Evolutionary conservation across 306 rosid species (phyloP).

Genomic region (Quercus variabilis): DNA sequence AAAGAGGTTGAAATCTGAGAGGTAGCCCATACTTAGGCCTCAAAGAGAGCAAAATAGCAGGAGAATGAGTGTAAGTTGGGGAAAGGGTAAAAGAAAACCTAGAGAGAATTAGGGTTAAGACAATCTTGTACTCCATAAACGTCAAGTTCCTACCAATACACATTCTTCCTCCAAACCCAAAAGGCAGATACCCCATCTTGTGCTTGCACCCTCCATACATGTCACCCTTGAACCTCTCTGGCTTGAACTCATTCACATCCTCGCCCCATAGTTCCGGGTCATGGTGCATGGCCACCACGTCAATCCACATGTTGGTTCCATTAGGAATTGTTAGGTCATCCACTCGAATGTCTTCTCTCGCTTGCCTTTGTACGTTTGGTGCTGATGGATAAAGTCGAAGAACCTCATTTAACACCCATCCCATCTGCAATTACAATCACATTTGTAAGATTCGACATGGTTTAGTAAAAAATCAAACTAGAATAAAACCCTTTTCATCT

Average conservation of each 20-base stretch:
- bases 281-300: slow-evolving; percentile 78
- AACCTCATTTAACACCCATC: slow-evolving; percentile 84
- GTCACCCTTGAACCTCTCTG: slow-evolving; percentile 62
- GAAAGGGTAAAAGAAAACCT: slow-evolving; percentile 63
- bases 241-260: slow-evolving; percentile 67
- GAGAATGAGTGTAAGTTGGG: slow-evolving; percentile 55
- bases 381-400: slow-evolving; percentile 82
- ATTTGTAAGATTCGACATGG: not conserved
- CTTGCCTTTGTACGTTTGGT: slow-evolving; percentile 88
- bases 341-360: slow-evolving; percentile 55
- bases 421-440: slow-evolving; percentile 54
- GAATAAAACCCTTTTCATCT: not conserved
- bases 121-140: slow-evolving; percentile 75
- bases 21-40: slow-evolving; percentile 68
- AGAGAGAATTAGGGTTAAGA: slow-evolving; percentile 56
- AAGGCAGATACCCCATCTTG: slow-evolving; percentile 87
- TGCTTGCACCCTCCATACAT: slow-evolving; percentile 66
- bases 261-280: slow-evolving; percentile 69
- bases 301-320: slow-evolving; percentile 90
- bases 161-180: slow-evolving; percentile 88
- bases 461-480: not conserved
- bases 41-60: slow-evolving; percentile 58
- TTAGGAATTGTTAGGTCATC: slow-evolving; percentile 50
- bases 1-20: slow-evolving; percentile 46
- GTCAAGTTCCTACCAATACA: slow-evolving; percentile 81